Conservation (phyloP, 495 filamentous ascomycete species). For the Rhypophila decipiens region DNA sequence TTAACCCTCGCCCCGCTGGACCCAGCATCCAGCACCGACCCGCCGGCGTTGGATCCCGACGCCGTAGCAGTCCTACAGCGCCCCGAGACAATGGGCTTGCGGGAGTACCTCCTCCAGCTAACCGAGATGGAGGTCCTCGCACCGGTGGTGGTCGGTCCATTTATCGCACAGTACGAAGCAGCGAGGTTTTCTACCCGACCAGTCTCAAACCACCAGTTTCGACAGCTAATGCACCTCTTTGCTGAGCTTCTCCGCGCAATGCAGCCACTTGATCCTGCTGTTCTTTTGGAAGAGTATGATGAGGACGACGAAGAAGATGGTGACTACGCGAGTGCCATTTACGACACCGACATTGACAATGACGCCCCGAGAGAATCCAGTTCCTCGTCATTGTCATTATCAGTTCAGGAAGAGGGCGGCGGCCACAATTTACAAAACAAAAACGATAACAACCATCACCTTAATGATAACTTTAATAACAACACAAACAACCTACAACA, state of each 20-base stretch:
- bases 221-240: constrained; percentile 81
- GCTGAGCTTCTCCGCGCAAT: constrained; percentile 74
- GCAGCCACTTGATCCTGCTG: constrained; percentile 50
- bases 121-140: constrained; percentile 58
- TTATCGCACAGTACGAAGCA: constrained; percentile 71
- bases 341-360: constrained; percentile 48
- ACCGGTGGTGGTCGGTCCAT: constrained; percentile 50
- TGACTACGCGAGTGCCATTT: too few species aligned
- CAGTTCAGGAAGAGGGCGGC: background rate
- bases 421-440: background rate
- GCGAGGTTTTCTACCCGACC: constrained; percentile 67
- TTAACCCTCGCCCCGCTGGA: constrained; percentile 72
- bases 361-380: constrained; percentile 28
- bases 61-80: constrained; percentile 67
- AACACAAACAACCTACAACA: too few species aligned
- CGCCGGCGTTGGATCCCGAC: constrained; percentile 44
- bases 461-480: constrained; percentile 17
- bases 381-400: constrained; percentile 21
- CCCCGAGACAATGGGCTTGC: constrained; percentile 64
- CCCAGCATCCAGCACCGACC: constrained; percentile 31
- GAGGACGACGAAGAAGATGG: constrained; percentile 33
- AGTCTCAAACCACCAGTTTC: constrained; percentile 60
- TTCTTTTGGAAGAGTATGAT: constrained; percentile 27
- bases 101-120: constrained; percentile 74
- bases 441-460: constrained; percentile 12